Evolutionary conservation across 202 grass and related monocot species (phyloP), one percentile per base, ranked within the genome.

Genomic region (Setaria italica): DNA sequence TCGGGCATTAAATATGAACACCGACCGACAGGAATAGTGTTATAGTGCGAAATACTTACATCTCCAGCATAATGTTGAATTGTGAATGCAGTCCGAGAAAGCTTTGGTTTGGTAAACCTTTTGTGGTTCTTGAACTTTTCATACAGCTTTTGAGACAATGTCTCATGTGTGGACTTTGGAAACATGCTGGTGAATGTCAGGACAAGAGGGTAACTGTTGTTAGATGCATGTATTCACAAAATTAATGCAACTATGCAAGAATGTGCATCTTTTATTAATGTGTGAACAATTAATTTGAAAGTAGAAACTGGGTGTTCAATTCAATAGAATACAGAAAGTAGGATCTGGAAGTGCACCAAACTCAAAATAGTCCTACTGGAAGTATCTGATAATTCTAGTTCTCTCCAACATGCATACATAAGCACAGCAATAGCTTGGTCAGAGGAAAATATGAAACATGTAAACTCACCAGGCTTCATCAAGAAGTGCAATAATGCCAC

Each of bases 31-130:
- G 4, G 14, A 80, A 10, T 10, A 80, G 10, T 51, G 49, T 12
- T 76, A 70, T 72, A 80, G 30, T 62, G 51, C 70, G 62, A 80
- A 85, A 92, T 82, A 81, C 91, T 95, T 90, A 98, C 95, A 66
- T 98, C 95, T 81, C 95, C 95, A 83, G 95, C 95, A 93, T 95
- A 98, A 86, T 98, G 95, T 83, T 85, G 86, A 84, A 98, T 89
- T 45, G 93, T 98, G 83, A 98, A 98, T 48, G 87, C 80, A 71
- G 89, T 98, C 48, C 95, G 90, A 33, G 95, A 95, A 85, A 98
- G 92, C 82, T 95, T 98, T 71, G 95, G 95, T 87, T 91, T 95
- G 78, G 82, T 68, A 89, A 98, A 98, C 85, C 95, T 81, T 92
- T 95, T 98, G 85, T 98, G 91, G 74, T 70, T 90, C 89, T 90